Conservation (phyloP, 441 rosid species). For the Croton laevigatus region DNA sequence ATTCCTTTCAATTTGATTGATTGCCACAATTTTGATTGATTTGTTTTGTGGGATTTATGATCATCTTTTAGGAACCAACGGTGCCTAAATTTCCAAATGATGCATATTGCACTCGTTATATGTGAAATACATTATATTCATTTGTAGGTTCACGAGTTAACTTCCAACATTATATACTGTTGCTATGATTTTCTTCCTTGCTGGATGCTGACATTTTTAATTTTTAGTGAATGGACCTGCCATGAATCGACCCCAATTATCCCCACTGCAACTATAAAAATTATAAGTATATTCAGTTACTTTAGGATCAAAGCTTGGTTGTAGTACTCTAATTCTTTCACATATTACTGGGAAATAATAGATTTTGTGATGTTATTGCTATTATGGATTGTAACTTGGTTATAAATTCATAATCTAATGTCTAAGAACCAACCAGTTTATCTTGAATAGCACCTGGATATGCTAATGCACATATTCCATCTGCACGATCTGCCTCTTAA, state of each 20-base stretch:
- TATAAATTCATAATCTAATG: slow-evolving; percentile 14
- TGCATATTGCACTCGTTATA: neutral
- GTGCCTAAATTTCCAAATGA: neutral
- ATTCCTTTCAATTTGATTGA: too few relatives aligned
- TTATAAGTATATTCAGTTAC: too few relatives aligned
- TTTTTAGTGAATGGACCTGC: slow-evolving; percentile 68
- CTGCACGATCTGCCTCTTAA: slow-evolving; percentile 71
- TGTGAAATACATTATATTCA: slow-evolving; percentile 8
- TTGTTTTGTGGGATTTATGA: too few relatives aligned
- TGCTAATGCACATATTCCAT: slow-evolving; percentile 59
- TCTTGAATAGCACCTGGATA: slow-evolving; percentile 62
- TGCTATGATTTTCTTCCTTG: slow-evolving; percentile 19
- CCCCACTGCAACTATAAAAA: slow-evolving; percentile 84
- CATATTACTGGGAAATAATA: slow-evolving; percentile 9
- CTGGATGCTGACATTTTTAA: slow-evolving; percentile 24
- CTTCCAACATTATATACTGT: slow-evolving; percentile 2
- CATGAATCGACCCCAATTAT: slow-evolving; percentile 58
- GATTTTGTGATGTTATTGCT: slow-evolving; percentile 13
- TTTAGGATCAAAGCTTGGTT: too few relatives aligned
- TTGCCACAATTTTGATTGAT: too few relatives aligned
- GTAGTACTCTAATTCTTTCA: neutral
- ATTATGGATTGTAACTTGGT: slow-evolving; percentile 15
- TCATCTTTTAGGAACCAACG: neutral
- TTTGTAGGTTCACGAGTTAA: slow-evolving; percentile 2
- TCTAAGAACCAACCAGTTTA: slow-evolving; percentile 84